Conservation (phyloP, 2,329 filamentous ascomycete genomes). For the Domatiomyces catenatus region DNA sequence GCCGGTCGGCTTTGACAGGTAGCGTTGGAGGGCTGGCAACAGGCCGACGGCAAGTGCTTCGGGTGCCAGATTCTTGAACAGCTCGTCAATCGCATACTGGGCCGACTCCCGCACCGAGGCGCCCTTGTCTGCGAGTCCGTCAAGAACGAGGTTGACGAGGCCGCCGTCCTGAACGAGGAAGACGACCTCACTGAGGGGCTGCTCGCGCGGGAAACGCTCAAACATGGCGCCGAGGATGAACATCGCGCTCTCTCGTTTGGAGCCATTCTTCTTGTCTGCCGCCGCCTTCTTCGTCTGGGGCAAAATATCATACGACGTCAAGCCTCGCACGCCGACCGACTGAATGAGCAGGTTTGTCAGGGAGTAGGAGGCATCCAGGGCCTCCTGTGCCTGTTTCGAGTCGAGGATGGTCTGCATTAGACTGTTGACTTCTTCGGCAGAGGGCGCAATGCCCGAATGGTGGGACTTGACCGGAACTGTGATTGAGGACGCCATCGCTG, state of each 20-base stretch:
- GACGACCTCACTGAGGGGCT: conserved; percentile 63
- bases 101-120: conserved; percentile 77
- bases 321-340: conserved; percentile 48
- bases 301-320: conserved; percentile 46
- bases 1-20: conserved; percentile 67
- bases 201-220: conserved; percentile 66
- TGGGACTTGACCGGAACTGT: conserved; percentile 34
- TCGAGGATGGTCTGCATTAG: conserved; percentile 54
- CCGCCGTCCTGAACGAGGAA: conserved; percentile 70
- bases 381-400: conserved; percentile 51
- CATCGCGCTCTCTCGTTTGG: conserved; percentile 77
- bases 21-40: conserved; percentile 57
- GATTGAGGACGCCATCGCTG: conserved; percentile 20
- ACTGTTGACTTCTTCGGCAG: conserved; percentile 49
- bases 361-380: conserved; percentile 52
- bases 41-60: conserved; percentile 75
- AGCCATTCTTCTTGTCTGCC: conserved; percentile 80
- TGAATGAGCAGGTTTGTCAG: conserved; percentile 49
- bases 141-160: conserved; percentile 57
- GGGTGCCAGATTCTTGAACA: conserved; percentile 63
- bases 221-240: conserved; percentile 88
- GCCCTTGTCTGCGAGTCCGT: conserved; percentile 80
- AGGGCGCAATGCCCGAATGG: conserved; percentile 35
- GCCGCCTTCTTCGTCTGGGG: conserved; percentile 61
- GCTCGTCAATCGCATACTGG: conserved; percentile 80